Evolutionary conservation across 2,329 filamentous ascomycete genomes (phyloP), one percentile per base, ranked within the genome.

Genomic region (Penicillium sp.): DNA sequence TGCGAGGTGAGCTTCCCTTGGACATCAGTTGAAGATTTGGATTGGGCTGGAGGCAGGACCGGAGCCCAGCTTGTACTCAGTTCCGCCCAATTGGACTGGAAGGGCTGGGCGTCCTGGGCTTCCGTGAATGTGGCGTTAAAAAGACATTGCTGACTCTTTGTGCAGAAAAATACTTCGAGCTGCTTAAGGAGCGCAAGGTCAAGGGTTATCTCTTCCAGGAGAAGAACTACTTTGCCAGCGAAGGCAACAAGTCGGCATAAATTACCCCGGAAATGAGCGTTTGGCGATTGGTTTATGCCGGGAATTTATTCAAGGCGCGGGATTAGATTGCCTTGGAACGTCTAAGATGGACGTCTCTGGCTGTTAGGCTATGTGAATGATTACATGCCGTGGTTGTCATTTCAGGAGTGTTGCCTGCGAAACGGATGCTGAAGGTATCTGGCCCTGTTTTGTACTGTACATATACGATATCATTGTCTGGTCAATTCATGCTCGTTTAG

Each of bases 171-270:
- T 82, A 82, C 61, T 72, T 82, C 42, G 74, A 81, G 62, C 68
- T 82, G 28, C 61, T 82, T 50, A 75, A 75, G 59, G 75, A 80
- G 37, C 66, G 74, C 50, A 80, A 79, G 66, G 66, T 81, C 50
- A 76, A 73, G 66, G 79, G 79, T 48, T 79, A 79, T 58, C 59
- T 80, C 47, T 79, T 77, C 50, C 68, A 77, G 59, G 77, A 82
- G 66, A 76, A 79, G 64, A 80, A 82, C 59, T 77, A 77, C 58
- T 62, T 75, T 32, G 47, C 50, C 18, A 45, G 46, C 25, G 46
- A 50, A 43, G 39, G 42, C 13, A 26, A 33, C 36, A 56, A 61
- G 51, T 57, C 52, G n/a, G 45, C 51, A 41, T 62, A 52, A 26
- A 17, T 35, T 32, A 9, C n/a, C 13, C 30, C 9, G 30, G 14